Conservation (phyloP, 2,329 filamentous ascomycete genomes). For the Aspergillus thermomutatus region DNA sequence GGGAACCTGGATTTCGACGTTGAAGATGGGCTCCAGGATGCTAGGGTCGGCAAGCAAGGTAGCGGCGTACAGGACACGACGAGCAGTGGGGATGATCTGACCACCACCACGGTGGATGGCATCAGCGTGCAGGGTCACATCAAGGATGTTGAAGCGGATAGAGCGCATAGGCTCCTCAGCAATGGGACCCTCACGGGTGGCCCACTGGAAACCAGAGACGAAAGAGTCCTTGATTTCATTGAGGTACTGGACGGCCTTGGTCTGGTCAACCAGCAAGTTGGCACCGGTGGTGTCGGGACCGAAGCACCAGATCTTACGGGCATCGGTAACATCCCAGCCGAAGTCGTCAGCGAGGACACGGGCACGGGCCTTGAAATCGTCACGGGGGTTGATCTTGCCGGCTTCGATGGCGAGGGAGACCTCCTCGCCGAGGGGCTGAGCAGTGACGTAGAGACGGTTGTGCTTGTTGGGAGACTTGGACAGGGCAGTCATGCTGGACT, state of each 20-base stretch:
- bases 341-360: constrained; percentile 94
- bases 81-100: constrained; percentile 95
- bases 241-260: constrained; percentile 99
- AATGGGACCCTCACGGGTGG: constrained; percentile 92
- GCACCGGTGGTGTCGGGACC: constrained; percentile 95
- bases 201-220: constrained; percentile 99
- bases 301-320: constrained; percentile 99
- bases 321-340: constrained; percentile 99
- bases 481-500: constrained; percentile 91
- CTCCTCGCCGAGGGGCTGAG: constrained; percentile 87
- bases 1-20: constrained; percentile 98
- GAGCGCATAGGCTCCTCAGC: constrained; percentile 98
- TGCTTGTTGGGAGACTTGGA: constrained; percentile 99
- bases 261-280: constrained; percentile 99
- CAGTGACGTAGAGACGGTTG: constrained; percentile 98
- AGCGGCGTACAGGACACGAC: constrained; percentile 95
- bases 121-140: constrained; percentile 99
- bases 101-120: constrained; percentile 99
- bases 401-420: constrained; percentile 83
- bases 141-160: constrained; percentile 97
- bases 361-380: constrained; percentile 98
- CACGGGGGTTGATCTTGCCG: constrained; percentile 90
- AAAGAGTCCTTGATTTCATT: constrained; percentile 99
- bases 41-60: constrained; percentile 85
- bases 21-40: constrained; percentile 95